Base-by-base conservation (phyloP, 208 protist genomes). In the Herpetomonas tarakana region DNA sequence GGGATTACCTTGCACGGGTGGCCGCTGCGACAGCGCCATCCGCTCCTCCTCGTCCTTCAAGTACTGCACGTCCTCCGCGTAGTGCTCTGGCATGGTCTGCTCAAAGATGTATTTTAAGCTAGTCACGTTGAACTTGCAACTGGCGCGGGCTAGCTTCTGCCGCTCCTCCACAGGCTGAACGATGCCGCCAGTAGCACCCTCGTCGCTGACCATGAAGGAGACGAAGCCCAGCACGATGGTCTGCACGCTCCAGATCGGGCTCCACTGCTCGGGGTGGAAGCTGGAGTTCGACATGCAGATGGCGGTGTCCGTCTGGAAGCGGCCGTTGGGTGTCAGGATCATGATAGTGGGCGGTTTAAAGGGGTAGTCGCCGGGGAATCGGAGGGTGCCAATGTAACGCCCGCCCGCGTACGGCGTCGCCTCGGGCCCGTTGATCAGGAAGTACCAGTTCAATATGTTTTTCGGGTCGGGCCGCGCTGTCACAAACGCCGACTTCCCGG, bases 301-400 rank as follows among this genome's bases (percentile, higher is more conserved):
- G 35, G 35, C 25, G 31, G 45, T 68, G 49, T 87, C 74, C 0
- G 65, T 72, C 26, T 76, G 25, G 55, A 97, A 95, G 27, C 93
- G 70, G 6, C 93, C 93, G 60, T 74, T 96, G 16, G 93, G 93
- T 6, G 92, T 97, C 18, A 74, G 68, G 53, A 98, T 63, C 25
- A 83, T 66, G 26, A 98, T 85, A 31, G 67, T 69, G 7, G 97
- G 97, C n/a, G 97, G 96, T 59, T 97, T 94, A 35, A 97, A 94
- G 1, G 98, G 98, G 71, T 99, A 99, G 28, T 99, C 88, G 2
- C 80, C 26, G 0, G 96, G 94, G 27, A 99, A 91, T 4, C 92
- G 70, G 19, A 99, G 83, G 45, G 93, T 67, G 0, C 98, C 98
- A 57, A 99, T 80, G 74, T 99, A 99, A 52, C 97, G 74, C 12